phyloP scores from a whole-genome alignment of 208 protist genomes.

The Trypanosoma melophagium region DNA sequence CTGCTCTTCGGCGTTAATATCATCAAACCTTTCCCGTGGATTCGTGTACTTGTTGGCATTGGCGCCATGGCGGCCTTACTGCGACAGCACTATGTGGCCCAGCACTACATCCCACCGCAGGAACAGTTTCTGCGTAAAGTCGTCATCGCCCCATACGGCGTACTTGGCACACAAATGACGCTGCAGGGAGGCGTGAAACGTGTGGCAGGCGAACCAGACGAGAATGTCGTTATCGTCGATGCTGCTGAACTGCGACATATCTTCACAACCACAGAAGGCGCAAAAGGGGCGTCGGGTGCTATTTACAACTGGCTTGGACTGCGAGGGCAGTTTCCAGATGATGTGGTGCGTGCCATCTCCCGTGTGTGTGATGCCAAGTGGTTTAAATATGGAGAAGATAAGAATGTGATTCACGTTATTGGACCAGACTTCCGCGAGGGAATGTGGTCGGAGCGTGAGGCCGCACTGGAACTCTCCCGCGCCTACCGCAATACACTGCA shows the following conservation, averaged over 20 bases:
- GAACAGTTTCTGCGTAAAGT: slow-evolving; percentile 82
- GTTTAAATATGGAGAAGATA: slow-evolving; percentile 64
- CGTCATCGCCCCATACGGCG: slow-evolving; percentile 73
- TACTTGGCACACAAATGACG: slow-evolving; percentile 82
- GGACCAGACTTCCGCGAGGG: slow-evolving; percentile 85
- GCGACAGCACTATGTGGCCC: slow-evolving; percentile 41
- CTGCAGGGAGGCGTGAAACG: slow-evolving; percentile 57
- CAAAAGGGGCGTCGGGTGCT: slow-evolving; percentile 67
- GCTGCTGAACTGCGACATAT: slow-evolving; percentile 65
- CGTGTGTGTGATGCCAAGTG: slow-evolving; percentile 76
- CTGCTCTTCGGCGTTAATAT: slow-evolving; percentile 67
- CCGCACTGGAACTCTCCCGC: slow-evolving; percentile 72
- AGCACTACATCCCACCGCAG: slow-evolving; percentile 51
- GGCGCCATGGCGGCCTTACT: slow-evolving; percentile 41
- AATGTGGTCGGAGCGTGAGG: slow-evolving; percentile 77
- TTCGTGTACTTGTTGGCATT: slow-evolving; percentile 54
- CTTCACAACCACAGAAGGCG: slow-evolving; percentile 52
- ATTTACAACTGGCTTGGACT: slow-evolving; percentile 88
- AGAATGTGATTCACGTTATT: slow-evolving; percentile 79
- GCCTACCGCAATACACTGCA: slow-evolving; percentile 87
- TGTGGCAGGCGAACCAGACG: slow-evolving; percentile 57
- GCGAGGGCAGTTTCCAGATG: slow-evolving; percentile 58
- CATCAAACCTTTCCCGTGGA: slow-evolving; percentile 67
- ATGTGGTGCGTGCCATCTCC: slow-evolving; percentile 65
- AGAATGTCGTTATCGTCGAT: slow-evolving; percentile 67